Base-by-base conservation (phyloP, 2,329 filamentous ascomycete genomes). In the Beauveria asiatica region DNA sequence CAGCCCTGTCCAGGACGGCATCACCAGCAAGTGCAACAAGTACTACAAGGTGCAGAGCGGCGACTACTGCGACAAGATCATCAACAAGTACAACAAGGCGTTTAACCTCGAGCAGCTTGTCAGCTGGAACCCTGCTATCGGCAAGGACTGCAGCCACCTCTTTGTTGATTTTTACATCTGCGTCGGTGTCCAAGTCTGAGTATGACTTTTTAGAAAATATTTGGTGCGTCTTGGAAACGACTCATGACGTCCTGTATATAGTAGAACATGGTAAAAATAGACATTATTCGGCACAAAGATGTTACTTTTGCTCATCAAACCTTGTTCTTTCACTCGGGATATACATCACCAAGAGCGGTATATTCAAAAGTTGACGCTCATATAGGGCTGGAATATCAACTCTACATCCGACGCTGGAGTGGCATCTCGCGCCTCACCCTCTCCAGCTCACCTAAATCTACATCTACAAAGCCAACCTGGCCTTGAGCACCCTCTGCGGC, bases 401-500 rank as follows among this genome's bases (percentile, higher is more conserved):
- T 78, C 62, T 16, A 83, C 81, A 71, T 78, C 64, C 82, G 73
- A 64, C 81, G 70, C 50, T 74, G 72, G 56, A 84, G 68, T 50
- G 81, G 81, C 78, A 84, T 81, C 70, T 76, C 74, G 59, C 70
- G 71, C 67, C 83, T 73, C 5, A 85, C 74, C 62, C 72, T 74
- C 64, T 75, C 75, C 73, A 79, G 70, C 61, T 78, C 66, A 2
- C 66, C 76, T 33, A 80, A 62, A 63, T 85, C 80, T 50, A 85
- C 76, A 48, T 84, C 79, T 0, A 82, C 80, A 27, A 84, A 74
- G 9, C 80, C 82, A 62, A 85, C 71, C 65, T 80, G 75, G 17
- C 77, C 73, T 3, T 72, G 68, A 10, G 72, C 71, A 2, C 72
- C 72, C n/a, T 78, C 76, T 60, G 74, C 70, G 13, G 71, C 73